Percentiles rank a stretch among this genome's conserved stretches.
phyloP scores from a whole-genome alignment of 129 eudicot species.

The Solidago caesia region DNA sequence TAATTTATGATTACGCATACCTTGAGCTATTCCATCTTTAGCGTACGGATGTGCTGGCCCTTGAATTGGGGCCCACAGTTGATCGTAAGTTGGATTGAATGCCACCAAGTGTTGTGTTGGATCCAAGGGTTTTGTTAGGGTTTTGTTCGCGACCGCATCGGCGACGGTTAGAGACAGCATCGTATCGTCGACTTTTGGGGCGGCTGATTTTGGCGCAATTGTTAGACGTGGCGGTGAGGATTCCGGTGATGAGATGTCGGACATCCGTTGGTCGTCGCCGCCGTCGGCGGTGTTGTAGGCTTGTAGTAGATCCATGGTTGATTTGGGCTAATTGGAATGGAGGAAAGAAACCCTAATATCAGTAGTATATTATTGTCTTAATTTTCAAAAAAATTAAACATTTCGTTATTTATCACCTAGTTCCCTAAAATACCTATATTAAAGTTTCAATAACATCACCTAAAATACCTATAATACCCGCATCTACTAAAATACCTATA shows the following conservation, averaged over 20 bases:
- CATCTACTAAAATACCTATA: too few relatives aligned
- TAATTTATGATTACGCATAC: conserved; percentile 90
- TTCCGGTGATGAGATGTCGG: conserved; percentile 46
- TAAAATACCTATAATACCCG: too few relatives aligned
- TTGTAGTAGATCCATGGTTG: conserved; percentile 39
- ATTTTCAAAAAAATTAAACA: too few relatives aligned
- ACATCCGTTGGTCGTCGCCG: conserved; percentile 25
- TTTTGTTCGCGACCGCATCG: conserved; percentile 40
- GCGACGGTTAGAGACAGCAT: conserved; percentile 73
- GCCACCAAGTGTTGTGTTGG: conserved; percentile 79
- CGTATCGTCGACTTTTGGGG: conserved; percentile 91
- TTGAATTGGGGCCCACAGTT: conserved; percentile 90
- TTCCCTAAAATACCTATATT: too few relatives aligned
- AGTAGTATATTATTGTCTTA: too few relatives aligned
- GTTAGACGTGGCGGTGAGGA: conserved; percentile 70
- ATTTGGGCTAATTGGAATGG: neutral
- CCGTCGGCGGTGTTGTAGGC: conserved; percentile 38
- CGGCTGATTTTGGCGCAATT: conserved; percentile 77
- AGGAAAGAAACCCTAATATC: conserved; percentile 21
- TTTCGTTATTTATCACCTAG: too few relatives aligned
- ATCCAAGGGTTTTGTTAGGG: conserved; percentile 62
- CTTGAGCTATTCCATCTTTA: conserved; percentile 96
- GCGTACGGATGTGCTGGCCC: conserved; percentile 98
- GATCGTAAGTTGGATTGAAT: conserved; percentile 93
- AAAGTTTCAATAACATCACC: too few relatives aligned